A percentile compares a stretch with the other conserved stretches of the same genome.
These are phyloP conservation scores for Sugiyamaella americana DNA, from an alignment of 805 yeast species.

Conservation along the genomic window DNA sequence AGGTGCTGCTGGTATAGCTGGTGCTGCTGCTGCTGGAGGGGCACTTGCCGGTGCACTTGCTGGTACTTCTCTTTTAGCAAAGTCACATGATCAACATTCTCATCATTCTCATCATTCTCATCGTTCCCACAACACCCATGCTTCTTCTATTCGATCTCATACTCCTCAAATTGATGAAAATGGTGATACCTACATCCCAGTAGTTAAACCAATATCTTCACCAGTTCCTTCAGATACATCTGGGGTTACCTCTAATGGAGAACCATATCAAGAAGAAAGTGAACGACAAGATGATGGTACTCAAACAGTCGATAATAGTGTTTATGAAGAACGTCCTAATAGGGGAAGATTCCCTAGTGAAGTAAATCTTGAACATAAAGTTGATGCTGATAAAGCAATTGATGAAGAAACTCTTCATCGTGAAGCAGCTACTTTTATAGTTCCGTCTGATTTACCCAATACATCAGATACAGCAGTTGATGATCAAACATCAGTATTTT, in stretches of 20 bases:
- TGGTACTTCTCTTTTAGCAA: neutral
- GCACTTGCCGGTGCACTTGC: neutral
- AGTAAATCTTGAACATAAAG: constrained; percentile 18
- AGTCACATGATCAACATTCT: neutral
- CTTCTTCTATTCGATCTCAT: neutral
- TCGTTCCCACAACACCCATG: too few relatives aligned
- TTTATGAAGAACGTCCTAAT: constrained; percentile 7
- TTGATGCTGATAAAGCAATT: constrained; percentile 14
- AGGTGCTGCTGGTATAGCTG: neutral
- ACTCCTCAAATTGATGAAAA: constrained; percentile 4
- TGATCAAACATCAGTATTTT: constrained; percentile 28
- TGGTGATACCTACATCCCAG: constrained; percentile 9
- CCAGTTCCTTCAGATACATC: constrained; percentile 23
- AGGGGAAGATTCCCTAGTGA: constrained; percentile 23
- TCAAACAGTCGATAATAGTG: neutral
- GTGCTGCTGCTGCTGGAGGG: neutral
- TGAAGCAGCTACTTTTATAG: constrained; percentile 13
- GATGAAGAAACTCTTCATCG: constrained; percentile 18
- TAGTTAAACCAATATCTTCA: constrained; percentile 17
- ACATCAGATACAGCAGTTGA: constrained; percentile 15
- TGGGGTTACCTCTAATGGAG: constrained; percentile 25
- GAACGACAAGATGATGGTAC: neutral
- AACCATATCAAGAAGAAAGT: constrained; percentile 18
- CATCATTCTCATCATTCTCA: too few relatives aligned
- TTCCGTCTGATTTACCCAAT: constrained; percentile 14